Percentiles rank a stretch among this genome's conserved stretches.
Conservation (phyloP, 2,329 filamentous ascomycete species). For the Nannizzia gypsea region DNA sequence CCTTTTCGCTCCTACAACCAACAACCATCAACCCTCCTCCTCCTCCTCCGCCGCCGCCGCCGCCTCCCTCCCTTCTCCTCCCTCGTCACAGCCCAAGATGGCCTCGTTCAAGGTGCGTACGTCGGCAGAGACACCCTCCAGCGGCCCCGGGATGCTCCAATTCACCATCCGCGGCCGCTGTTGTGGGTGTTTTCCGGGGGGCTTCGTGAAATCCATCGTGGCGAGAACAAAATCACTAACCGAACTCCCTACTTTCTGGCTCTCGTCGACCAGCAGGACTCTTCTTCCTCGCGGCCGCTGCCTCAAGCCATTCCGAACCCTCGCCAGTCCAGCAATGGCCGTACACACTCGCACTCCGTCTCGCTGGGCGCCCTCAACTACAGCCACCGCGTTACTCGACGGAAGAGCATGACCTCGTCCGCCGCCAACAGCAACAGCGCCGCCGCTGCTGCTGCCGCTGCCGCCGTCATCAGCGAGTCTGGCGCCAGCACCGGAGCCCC, state of each 20-base stretch:
- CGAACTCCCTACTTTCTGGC: not conserved
- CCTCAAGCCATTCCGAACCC: conserved; percentile 49
- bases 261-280: conserved; percentile 15
- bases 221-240: not conserved
- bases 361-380: conserved; percentile 65
- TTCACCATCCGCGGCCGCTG: not conserved
- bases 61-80: not conserved
- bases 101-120: conserved; percentile 9
- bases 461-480: conserved; percentile 54
- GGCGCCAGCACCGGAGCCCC: conserved; percentile 45
- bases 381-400: conserved; percentile 74
- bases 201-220: not conserved
- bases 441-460: conserved; percentile 38
- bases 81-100: conserved; percentile 5
- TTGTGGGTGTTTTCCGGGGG: not conserved
- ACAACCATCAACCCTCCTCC: no score
- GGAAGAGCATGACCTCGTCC: conserved; percentile 82
- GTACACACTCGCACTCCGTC: conserved; percentile 71
- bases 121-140: not conserved
- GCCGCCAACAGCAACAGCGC: conserved; percentile 62
- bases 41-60: not conserved
- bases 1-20: not conserved
- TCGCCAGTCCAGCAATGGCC: conserved; percentile 51
- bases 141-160: not conserved
- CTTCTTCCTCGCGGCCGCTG: conserved; percentile 47